Base-by-base conservation (phyloP, 805 yeast species). In the Zygosaccharomyces pseudorouxii region DNA sequence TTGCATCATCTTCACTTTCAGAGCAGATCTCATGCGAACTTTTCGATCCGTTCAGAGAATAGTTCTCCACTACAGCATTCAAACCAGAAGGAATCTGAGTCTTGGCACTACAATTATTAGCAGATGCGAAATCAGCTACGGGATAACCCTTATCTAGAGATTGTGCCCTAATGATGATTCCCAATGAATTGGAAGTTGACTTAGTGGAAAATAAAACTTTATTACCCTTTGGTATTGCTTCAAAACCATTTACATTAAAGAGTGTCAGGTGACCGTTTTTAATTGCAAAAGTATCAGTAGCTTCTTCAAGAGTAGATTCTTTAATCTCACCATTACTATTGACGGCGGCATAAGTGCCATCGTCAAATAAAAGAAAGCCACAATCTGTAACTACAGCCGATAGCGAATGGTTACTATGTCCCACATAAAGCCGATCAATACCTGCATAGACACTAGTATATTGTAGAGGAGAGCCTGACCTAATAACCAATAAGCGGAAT, bases 201-300 rank as follows among this genome's bases (percentile, higher is more conserved):
- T 62, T 60, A 5, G 62, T 48, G 35, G 63, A 63, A 37, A 63
- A 48, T 11, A 52, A 30, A 51, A 67, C 67, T 14, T 47, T 36
- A 8, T 41, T 22, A n/a, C 55, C 52, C 38, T 67, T 56, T 38
- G 74, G 72, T 50, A 72, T 68, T 35, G 76, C 76, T 38, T 63
- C 59, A 67, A 74, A 77, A 31, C 55, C 67, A 27, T 60, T 54
- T 18, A 52, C 46, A 38, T 68, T 72, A 30, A 65, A 52, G 58
- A 62, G 70, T 2, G 56, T 54, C 60, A 77, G 68, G 57, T 67
- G 56, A 36, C 73, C 75, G 35, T 64, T 60, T 5, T 55, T 27
- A 51, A 77, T 64, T 35, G 73, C 56, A 59, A 73, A 77, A 4
- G 75, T 72, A 18, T 65, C 49, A 29, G 68, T 42, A 33, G 59